Percentiles rank a stretch among this genome's conserved stretches.
phyloP scores from a whole-genome alignment of 1,284 basidiomycete genomes.

The Mycena citricolor region DNA sequence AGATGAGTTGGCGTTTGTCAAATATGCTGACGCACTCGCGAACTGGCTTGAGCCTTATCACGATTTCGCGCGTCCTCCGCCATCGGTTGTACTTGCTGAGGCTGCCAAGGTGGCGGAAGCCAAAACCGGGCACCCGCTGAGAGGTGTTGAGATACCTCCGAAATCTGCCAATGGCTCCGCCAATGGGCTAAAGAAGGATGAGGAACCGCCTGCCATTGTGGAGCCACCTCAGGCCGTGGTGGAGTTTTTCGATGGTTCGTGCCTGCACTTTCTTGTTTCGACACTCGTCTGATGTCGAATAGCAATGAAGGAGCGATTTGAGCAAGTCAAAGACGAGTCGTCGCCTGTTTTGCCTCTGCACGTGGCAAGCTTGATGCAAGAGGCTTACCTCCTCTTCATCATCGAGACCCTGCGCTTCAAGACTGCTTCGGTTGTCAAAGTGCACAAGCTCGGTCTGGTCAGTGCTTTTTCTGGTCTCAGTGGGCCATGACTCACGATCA shows the following conservation, averaged over 20 bases:
- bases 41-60: slow-evolving; percentile 78
- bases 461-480: slow-evolving; percentile 26
- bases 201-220: slow-evolving; percentile 59
- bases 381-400: slow-evolving; percentile 68
- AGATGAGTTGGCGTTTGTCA: slow-evolving; percentile 56
- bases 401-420: slow-evolving; percentile 73
- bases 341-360: slow-evolving; percentile 62
- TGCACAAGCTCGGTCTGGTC: slow-evolving; percentile 69
- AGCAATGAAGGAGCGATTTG: slow-evolving; percentile 59
- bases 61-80: slow-evolving; percentile 65
- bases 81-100: slow-evolving; percentile 67
- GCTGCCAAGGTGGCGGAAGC: slow-evolving; percentile 66
- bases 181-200: slow-evolving; percentile 74
- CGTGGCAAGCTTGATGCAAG: slow-evolving; percentile 69
- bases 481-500: slow-evolving; percentile 7
- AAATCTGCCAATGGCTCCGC: slow-evolving; percentile 43
- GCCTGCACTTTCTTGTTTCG: not conserved
- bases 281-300: slow-evolving; percentile 10
- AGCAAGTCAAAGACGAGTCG: slow-evolving; percentile 37
- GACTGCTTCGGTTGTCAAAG: slow-evolving; percentile 61
- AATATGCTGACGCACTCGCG: slow-evolving; percentile 59
- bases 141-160: slow-evolving; percentile 54
- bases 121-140: slow-evolving; percentile 66
- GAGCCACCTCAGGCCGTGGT: slow-evolving; percentile 57
- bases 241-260: slow-evolving; percentile 62